phyloP scores from a whole-genome alignment of 202 grass and related monocot species.

The Panicum hallii region DNA sequence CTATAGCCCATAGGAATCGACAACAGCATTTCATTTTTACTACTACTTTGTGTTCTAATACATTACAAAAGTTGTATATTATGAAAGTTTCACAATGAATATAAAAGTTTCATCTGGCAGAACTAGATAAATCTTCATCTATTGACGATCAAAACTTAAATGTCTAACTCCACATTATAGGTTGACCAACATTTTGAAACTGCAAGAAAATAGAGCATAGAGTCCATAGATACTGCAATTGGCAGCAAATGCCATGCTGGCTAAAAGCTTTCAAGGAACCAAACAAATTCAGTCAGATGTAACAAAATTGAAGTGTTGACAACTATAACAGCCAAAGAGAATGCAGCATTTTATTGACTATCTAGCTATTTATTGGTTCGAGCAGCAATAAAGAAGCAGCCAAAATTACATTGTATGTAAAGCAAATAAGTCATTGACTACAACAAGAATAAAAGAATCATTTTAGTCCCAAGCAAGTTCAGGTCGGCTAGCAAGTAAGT shows the following conservation, averaged over 20 bases:
- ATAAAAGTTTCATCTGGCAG: conserved; percentile 17
- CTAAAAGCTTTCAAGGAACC: conserved; percentile 14
- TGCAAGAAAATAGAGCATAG: conserved; percentile 1
- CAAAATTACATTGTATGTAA: conserved; percentile 29
- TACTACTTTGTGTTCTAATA: conserved; percentile 1
- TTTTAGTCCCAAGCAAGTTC: conserved; percentile 9
- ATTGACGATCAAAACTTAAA: conserved; percentile 28
- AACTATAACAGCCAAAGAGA: conserved; percentile 21
- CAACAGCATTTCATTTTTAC: conserved; percentile 25
- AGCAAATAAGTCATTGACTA: conserved; percentile 10
- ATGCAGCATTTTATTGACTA: neutral
- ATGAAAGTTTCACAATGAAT: conserved; percentile 25
- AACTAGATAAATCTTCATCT: neutral
- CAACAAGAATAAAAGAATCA: neutral
- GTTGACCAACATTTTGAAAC: conserved; percentile 26
- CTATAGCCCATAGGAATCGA: neutral
- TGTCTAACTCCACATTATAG: conserved; percentile 14
- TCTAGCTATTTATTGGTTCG: conserved; percentile 18
- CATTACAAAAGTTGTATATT: neutral
- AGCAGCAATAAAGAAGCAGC: conserved; percentile 4
- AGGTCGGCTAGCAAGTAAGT: conserved; percentile 3
- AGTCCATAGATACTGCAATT: conserved; percentile 13
- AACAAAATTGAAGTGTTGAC: conserved; percentile 20
- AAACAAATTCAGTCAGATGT: neutral
- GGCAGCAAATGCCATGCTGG: neutral